Base-by-base conservation (phyloP, 2,329 filamentous ascomycete species). In the Pseudogymnoascus pannorum region DNA sequence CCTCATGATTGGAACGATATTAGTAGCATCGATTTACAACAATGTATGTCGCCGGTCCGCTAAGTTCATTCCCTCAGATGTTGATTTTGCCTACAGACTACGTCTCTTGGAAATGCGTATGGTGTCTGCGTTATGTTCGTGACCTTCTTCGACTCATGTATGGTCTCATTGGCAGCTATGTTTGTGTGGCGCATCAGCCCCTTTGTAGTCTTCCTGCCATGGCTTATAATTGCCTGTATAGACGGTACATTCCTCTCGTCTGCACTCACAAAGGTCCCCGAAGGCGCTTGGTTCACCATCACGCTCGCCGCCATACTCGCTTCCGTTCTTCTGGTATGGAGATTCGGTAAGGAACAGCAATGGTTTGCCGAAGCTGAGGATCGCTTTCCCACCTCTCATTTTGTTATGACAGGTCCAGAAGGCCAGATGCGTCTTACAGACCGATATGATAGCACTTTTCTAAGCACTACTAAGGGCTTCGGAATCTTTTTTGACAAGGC, bases 111-210 rank as follows among this genome's bases (percentile, higher is more conserved):
- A 22, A 85, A 91, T 67, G 88, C 88, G 0, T 92, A 92, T 67
- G 88, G 89, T 38, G 86, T 90, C 6, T 92, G 89, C 66, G 89
- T 92, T 70, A 90, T 92, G 67, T 83, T 89, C 57, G 89, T 92
- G 44, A 90, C 88, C 0, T 90, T 92, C 70, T 85, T 92, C 68
- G 87, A 87, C 60, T 92, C 88, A 0, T 87, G 82, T 71, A 85
- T 93, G 80, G 86, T 91, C 1, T 81, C 87, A 0, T 75, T 92
- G 1, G 86, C 88, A 1, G 86, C 88, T 0, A 78, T 92, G 2
- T 78, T 92, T 36, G 86, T 91, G 38, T 92, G 89, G 89, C 79
- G 82, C 18, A 72, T 88, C 24, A 80, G 82, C 2, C 75, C 83
- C 1, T 78, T 79, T 59, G 66, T 87, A n/a, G 85, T 92, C 6